These are phyloP conservation scores for Nemania sp. DNA, from an alignment of 2,329 filamentous ascomycete species.

Conservation along the genomic window DNA sequence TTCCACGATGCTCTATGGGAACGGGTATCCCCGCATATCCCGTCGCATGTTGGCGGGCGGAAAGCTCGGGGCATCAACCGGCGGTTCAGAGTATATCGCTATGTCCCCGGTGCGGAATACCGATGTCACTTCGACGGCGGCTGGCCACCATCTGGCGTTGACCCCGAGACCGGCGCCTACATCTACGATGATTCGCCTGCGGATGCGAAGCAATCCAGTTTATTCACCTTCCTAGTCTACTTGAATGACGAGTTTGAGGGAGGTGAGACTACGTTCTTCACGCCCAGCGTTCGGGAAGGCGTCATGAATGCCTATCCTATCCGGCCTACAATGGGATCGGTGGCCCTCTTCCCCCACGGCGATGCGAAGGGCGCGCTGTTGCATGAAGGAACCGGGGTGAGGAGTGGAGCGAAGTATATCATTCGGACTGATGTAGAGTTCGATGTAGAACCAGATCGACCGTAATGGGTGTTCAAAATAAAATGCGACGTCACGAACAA, in stretches of 20 bases:
- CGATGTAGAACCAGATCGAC: slow-evolving; percentile 60
- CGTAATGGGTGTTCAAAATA: background rate
- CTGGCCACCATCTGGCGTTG: slow-evolving; percentile 77
- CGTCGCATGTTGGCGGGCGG: slow-evolving; percentile 65
- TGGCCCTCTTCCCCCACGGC: slow-evolving; percentile 77
- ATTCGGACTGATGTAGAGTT: slow-evolving; percentile 79
- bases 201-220: slow-evolving; percentile 70
- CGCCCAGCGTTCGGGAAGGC: slow-evolving; percentile 73
- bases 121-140: slow-evolving; percentile 78
- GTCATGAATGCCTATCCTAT: slow-evolving; percentile 77
- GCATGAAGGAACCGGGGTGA: slow-evolving; percentile 78
- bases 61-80: slow-evolving; percentile 73
- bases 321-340: slow-evolving; percentile 74
- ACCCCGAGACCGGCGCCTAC: slow-evolving; percentile 65
- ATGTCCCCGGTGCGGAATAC: slow-evolving; percentile 79
- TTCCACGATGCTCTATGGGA: slow-evolving; percentile 39
- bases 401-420: slow-evolving; percentile 75
- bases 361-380: slow-evolving; percentile 73
- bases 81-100: slow-evolving; percentile 77
- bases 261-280: slow-evolving; percentile 78
- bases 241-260: slow-evolving; percentile 79
- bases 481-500: background rate
- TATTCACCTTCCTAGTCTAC: slow-evolving; percentile 78
- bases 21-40: slow-evolving; percentile 35
- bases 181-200: slow-evolving; percentile 74